Percentiles rank a stretch among this genome's conserved stretches.
Evolutionary conservation across 2,329 filamentous ascomycete genomes (phyloP).

Genomic region (Aspergillus uvarum): DNA sequence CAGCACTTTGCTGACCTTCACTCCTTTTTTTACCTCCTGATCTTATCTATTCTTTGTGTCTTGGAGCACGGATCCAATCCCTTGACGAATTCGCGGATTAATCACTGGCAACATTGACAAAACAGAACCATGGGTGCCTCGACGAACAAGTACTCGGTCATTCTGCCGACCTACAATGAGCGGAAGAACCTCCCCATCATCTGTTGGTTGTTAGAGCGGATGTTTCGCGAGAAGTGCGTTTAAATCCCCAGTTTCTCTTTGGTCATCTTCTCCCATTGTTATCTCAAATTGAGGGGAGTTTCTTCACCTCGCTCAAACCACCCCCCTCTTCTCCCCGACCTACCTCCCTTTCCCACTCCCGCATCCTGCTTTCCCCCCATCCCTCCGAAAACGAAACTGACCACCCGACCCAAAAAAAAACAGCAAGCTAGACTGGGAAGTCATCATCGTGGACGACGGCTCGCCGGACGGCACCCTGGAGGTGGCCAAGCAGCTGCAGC

Average conservation of each 20-base stretch:
- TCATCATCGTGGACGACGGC: conserved; percentile 97
- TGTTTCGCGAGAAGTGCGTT: conserved; percentile 79
- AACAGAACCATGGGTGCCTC: conserved; percentile 35
- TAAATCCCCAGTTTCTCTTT: background rate
- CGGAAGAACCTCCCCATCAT: conserved; percentile 95
- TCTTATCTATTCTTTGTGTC: background rate
- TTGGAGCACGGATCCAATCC: background rate
- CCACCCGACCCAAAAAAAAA: background rate
- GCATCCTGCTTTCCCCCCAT: background rate
- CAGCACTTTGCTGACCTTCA: background rate
- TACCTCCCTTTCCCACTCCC: background rate
- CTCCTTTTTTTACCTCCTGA: background rate
- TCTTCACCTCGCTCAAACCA: background rate
- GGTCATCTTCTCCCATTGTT: background rate
- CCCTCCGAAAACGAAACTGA: too few species aligned
- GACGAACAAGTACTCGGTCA: conserved; percentile 88
- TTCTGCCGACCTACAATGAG: conserved; percentile 98
- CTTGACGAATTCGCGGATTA: background rate
- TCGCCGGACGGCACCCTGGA: conserved; percentile 93
- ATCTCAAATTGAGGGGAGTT: background rate
- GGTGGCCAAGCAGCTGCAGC: conserved; percentile 85
- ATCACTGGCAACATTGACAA: background rate
- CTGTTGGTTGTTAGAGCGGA: conserved; percentile 88
- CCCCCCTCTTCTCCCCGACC: conserved; percentile 1
- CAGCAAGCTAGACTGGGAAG: conserved; percentile 92